Base-by-base conservation (phyloP, 495 filamentous ascomycete species). In the Aspergillus panamensis region DNA sequence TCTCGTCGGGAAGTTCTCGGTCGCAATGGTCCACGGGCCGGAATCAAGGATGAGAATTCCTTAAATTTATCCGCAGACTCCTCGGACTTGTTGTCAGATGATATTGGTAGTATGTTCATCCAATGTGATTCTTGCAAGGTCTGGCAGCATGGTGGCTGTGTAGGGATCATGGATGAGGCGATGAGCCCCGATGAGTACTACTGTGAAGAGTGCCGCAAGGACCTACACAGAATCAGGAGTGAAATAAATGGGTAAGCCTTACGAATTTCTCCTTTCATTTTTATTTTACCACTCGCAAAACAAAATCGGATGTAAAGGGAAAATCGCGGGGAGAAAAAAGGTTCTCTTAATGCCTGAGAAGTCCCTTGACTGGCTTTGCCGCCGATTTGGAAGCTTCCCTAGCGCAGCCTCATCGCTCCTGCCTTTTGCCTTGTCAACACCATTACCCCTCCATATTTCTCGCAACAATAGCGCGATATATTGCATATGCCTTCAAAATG, bases 81-180 rank as follows among this genome's bases (percentile, higher is more conserved):
- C 40, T 73, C 74, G n/a, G 75, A 79, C 51, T 37, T 70, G 16
- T 73, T 90, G 48, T 82, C 86, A 29, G 92, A 97, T 64, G 93
- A 96, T 47, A 78, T 89, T 48, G 93, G 94, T 37, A 92, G 93
- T 14, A 87, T 97, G 71, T 99, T 96, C 70, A 92, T 99, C 59
- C 94, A 97, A 77, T 99, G 94, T 82, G 94, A 99, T 72, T 78
- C 84, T 48, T 99, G 94, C 75, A 95, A 96, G 70, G 94, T 97
- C 53, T 99, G 94, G 94, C 94, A 99, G 67, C 94, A 99, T 66
- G 95, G 94, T 67, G 92, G 91, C 55, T 99, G 94, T 73, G 95
- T 99, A 50, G 94, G 94, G 37, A 96, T 99, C 62, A 92, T 91
- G 80, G 91, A 96, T 60, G 91, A 93, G 69, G 86, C 88, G 53